Percentiles rank a stretch among this genome's conserved stretches.
Conservation (phyloP, 768 basidiomycete species). For the Inosperma sp. region DNA sequence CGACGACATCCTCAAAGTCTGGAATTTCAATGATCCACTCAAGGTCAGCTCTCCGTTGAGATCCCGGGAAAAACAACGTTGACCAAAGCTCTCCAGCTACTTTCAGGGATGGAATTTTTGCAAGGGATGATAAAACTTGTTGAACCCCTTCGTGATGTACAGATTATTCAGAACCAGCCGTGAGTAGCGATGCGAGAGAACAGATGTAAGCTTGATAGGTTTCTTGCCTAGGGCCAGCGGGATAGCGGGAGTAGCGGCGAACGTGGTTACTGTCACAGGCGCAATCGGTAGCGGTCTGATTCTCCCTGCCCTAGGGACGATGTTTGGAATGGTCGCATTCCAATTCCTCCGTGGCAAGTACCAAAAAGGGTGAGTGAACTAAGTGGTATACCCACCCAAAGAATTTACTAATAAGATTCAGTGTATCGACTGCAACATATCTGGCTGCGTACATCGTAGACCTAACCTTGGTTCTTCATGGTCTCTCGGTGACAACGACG, state of each 20-base stretch:
- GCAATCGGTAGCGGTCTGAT: neutral
- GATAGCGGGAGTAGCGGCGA: neutral
- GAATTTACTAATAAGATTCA: neutral
- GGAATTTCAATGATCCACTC: neutral
- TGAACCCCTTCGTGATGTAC: neutral
- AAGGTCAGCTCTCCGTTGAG: neutral
- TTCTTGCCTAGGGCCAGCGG: neutral
- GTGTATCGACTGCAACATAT: slow-evolving; percentile 1
- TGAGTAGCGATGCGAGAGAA: neutral
- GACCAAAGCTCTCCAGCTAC: neutral
- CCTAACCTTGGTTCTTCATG: slow-evolving; percentile 2
- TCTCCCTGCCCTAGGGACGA: neutral
- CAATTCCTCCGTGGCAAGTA: slow-evolving; percentile 1
- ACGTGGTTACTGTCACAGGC: slow-evolving; percentile 3
- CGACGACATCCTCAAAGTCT: slow-evolving; percentile 1
- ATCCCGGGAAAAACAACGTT: neutral
- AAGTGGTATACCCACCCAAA: neutral
- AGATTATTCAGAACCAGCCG: too few relatives aligned
- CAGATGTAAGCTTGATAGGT: neutral
- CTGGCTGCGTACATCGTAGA: slow-evolving; percentile 1
- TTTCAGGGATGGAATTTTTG: neutral
- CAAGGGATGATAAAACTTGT: neutral
- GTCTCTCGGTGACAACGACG: neutral
- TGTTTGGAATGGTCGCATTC: neutral
- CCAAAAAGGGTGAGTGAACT: neutral